Conservation (phyloP, 2,329 filamentous ascomycete species). For the Colletotrichum sojae region DNA sequence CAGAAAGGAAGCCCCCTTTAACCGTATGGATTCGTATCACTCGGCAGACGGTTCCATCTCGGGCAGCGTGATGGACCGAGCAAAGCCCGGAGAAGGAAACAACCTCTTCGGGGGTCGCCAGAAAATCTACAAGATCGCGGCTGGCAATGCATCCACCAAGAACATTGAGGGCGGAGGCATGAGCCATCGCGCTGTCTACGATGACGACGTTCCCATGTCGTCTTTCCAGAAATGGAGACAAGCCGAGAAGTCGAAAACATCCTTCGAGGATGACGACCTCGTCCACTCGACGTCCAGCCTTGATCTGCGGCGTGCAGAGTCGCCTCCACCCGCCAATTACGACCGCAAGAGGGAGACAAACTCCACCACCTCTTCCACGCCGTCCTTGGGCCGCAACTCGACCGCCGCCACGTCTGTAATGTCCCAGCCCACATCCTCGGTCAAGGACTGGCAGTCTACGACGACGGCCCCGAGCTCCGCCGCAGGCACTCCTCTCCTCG, state of each 20-base stretch:
- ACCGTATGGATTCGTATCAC: slow-evolving; percentile 75
- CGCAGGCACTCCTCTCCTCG: slow-evolving; percentile 61
- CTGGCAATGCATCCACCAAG: slow-evolving; percentile 60
- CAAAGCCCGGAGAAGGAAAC: slow-evolving; percentile 90
- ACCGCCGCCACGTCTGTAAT: slow-evolving; percentile 90
- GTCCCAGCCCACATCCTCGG: slow-evolving; percentile 74
- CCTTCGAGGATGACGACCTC: slow-evolving; percentile 57
- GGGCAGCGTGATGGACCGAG: slow-evolving; percentile 85
- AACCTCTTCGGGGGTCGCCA: slow-evolving; percentile 94
- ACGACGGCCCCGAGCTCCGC: slow-evolving; percentile 54
- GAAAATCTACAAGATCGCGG: slow-evolving; percentile 91
- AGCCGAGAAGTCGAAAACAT: slow-evolving; percentile 69
- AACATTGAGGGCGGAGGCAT: slow-evolving; percentile 63
- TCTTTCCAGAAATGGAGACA: slow-evolving; percentile 84
- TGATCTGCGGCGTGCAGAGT: slow-evolving; percentile 59
- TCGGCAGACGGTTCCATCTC: slow-evolving; percentile 75
- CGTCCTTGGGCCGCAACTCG: slow-evolving; percentile 79
- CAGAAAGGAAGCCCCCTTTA: slow-evolving; percentile 69
- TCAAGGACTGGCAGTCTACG: slow-evolving; percentile 65
- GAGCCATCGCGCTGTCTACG: slow-evolving; percentile 81
- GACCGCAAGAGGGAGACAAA: slow-evolving; percentile 87
- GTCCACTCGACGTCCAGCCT: slow-evolving; percentile 50
- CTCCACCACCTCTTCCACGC: slow-evolving; percentile 82
- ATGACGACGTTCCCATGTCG: slow-evolving; percentile 87
- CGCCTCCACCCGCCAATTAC: slow-evolving; percentile 73